Base-by-base conservation (phyloP, 176 grass and related monocot species). In the Coix lacrymajobi region DNA sequence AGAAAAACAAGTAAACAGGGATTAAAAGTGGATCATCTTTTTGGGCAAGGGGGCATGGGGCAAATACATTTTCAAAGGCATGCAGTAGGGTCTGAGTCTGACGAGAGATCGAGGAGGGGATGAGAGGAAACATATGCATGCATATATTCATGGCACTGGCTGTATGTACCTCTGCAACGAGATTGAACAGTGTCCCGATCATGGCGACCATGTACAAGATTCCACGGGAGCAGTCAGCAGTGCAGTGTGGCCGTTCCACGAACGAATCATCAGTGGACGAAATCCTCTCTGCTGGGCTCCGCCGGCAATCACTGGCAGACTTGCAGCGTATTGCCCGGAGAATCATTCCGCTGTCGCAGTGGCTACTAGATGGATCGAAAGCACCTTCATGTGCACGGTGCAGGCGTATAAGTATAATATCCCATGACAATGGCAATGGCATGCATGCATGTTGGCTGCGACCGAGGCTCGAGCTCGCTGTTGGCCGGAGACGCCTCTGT, bases 321-420 rank as follows among this genome's bases (percentile, higher is more conserved):
- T 43, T 87, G 69, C 37, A 75, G 78, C 36, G 56, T 76, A 67
- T 57, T 74, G 68, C 68, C 28, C 28, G 25, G 58, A 30, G 63
- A 88, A 71, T 77, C 74, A 72, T 71, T 62, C 66, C 75, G 78
- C 80, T 83, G 80, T 83, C 31, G 75, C 57, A 69, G 46, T 68
- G 62, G 48, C 40, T 40, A 10, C 44, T 54, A 19, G 51, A 56
- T 56, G 4, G 6, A 71, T 26, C 56, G 56, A 46, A 12, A 44
- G 41, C 39, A 41, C n/a, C n/a, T 52, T 16, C 48, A 19, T 20
- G 44, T 11, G 1, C 43, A 44, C 2, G 43, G 0, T 7, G 38
- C 38, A 39, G 38, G 8, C 1, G 38, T 39, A 4, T 39, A 7
- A 6, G 12, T 44, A 44, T 14, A 14, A 4, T 13, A 44, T 44